A percentile compares a stretch with the other conserved stretches of the same genome.
Evolutionary conservation across 805 yeast species (phyloP).

Genomic region (Hanseniaspora taiwanica): DNA sequence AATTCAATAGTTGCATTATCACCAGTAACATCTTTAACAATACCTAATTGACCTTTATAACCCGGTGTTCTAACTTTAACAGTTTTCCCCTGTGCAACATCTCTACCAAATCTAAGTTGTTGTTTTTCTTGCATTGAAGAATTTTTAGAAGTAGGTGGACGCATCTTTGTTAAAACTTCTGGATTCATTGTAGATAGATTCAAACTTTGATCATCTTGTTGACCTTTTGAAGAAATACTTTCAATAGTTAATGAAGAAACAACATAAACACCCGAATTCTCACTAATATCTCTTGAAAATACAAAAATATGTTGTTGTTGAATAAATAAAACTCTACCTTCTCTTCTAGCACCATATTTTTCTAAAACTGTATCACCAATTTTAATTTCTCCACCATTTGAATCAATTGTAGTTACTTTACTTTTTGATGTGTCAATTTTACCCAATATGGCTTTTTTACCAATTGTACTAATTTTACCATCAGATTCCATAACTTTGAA

Average conservation of each 20-base stretch:
- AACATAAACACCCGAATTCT: constrained; percentile 86
- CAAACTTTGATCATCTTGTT: too few relatives aligned
- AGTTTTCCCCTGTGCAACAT: constrained; percentile 65
- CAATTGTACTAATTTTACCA: constrained; percentile 57
- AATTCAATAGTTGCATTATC: constrained; percentile 83
- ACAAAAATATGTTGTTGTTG: constrained; percentile 70
- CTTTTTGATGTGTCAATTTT: constrained; percentile 59
- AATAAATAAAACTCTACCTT: constrained; percentile 79
- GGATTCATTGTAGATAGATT: constrained; percentile 88
- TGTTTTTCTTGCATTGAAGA: constrained; percentile 29
- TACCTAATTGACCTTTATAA: constrained; percentile 89
- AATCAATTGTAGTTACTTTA: constrained; percentile 79
- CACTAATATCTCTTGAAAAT: constrained; percentile 64
- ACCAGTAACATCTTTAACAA: constrained; percentile 87
- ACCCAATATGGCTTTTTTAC: constrained; percentile 73
- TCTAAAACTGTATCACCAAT: constrained; percentile 93
- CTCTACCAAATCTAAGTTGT: constrained; percentile 58
- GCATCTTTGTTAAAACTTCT: constrained; percentile 28
- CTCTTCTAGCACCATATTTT: constrained; percentile 66
- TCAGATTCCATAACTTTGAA: constrained; percentile 71
- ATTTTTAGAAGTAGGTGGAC: constrained; percentile 45
- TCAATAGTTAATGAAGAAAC: constrained; percentile 62
- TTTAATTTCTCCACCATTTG: constrained; percentile 68
- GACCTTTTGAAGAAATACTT: constrained; percentile 65
- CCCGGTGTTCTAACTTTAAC: constrained; percentile 84